phyloP scores from a whole-genome alignment of 2,329 filamentous ascomycete species.

The Coniochaeta pulveracea region DNA sequence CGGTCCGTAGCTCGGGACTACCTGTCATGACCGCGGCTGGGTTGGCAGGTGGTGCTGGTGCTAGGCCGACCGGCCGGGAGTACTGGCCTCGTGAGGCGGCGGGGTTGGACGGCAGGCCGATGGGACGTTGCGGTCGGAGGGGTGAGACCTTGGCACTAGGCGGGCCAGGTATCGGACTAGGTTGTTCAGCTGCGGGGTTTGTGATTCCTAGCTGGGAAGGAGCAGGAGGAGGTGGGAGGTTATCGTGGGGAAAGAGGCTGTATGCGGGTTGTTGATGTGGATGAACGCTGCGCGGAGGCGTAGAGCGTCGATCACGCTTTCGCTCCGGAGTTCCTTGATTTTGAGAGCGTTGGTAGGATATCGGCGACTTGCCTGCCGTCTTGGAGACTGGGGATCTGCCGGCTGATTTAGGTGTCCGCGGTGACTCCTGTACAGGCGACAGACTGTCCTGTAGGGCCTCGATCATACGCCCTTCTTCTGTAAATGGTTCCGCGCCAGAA shows the following conservation, averaged over 20 bases:
- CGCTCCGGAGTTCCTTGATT: not conserved
- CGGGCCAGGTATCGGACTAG: no score
- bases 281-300: no score
- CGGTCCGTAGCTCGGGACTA: not conserved
- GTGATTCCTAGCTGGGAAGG: conserved; percentile 6
- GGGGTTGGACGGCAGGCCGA: no score
- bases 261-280: not conserved
- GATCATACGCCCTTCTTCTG: conserved; percentile 8
- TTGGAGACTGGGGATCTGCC: conserved; percentile 20
- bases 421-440: conserved; percentile 38
- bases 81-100: no score
- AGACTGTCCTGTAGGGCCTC: conserved; percentile 19
- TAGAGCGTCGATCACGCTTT: no score
- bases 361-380: not conserved
- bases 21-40: conserved; percentile 1
- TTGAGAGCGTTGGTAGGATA: no score
- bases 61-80: no score
- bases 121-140: not conserved
- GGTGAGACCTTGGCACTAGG: conserved; percentile 14
- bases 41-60: no score
- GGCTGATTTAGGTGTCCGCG: conserved; percentile 15
- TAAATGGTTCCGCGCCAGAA: conserved; percentile 8
- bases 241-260: not conserved
- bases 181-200: conserved; percentile 7
- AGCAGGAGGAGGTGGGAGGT: not conserved